These are phyloP conservation scores for Phytophthora boehmeriae DNA, from an alignment of 352 stramenopile genomes.

Conservation along the genomic window DNA sequence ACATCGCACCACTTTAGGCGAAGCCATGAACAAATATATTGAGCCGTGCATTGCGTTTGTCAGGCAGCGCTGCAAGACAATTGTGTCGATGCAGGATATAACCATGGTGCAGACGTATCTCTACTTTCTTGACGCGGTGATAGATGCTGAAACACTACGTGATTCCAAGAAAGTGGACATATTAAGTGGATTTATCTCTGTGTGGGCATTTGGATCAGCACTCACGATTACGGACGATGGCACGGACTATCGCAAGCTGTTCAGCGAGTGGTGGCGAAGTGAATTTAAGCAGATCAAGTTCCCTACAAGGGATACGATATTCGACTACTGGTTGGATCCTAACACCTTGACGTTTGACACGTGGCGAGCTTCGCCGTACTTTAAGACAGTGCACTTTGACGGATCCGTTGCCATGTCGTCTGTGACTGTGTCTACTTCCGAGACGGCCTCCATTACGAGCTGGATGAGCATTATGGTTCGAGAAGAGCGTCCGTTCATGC, in stretches of 20 bases:
- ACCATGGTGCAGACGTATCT: conserved; percentile 91
- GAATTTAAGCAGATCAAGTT: conserved; percentile 96
- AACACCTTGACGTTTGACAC: conserved; percentile 90
- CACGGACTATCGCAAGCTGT: conserved; percentile 93
- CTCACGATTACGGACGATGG: conserved; percentile 92
- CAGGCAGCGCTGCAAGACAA: conserved; percentile 83
- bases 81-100: conserved; percentile 92
- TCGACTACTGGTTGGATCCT: conserved; percentile 97
- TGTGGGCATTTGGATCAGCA: conserved; percentile 93
- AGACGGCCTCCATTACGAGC: conserved; percentile 92
- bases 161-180: conserved; percentile 80
- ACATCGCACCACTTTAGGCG: conserved; percentile 57
- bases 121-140: conserved; percentile 90
- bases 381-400: conserved; percentile 83
- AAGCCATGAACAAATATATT: conserved; percentile 90
- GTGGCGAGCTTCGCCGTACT: conserved; percentile 94
- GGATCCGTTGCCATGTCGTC: conserved; percentile 77
- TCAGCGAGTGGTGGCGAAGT: conserved; percentile 94
- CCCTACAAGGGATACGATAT: conserved; percentile 93
- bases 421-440: conserved; percentile 93
- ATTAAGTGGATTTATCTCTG: conserved; percentile 91
- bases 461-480: conserved; percentile 95
- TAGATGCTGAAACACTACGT: conserved; percentile 72
- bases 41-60: conserved; percentile 87
- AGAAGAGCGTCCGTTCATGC: conserved; percentile 93